phyloP scores from a whole-genome alignment of 495 filamentous ascomycete species.

The Immersiella caudata region DNA sequence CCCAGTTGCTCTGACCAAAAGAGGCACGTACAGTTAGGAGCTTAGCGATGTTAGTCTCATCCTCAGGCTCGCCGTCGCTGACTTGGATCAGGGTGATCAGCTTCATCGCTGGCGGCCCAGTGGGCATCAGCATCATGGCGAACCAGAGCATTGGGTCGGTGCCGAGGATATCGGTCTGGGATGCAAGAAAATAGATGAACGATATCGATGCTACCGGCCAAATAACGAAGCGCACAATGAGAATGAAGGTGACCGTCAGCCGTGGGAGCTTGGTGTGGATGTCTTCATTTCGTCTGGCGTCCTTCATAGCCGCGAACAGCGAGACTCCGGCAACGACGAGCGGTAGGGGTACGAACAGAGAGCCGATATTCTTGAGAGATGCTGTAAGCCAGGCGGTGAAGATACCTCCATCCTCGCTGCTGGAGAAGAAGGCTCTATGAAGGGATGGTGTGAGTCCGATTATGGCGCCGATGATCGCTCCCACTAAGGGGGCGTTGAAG shows the following conservation, averaged over 20 bases:
- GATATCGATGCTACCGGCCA: constrained; percentile 54
- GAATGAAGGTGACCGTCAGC: constrained; percentile 55
- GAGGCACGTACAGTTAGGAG: constrained; percentile 60
- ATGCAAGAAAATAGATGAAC: constrained; percentile 63
- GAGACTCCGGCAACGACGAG: constrained; percentile 75
- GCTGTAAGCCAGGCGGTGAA: constrained; percentile 73
- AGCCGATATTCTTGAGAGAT: constrained; percentile 66
- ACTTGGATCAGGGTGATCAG: constrained; percentile 69
- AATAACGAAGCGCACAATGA: constrained; percentile 37
- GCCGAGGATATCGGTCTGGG: constrained; percentile 57
- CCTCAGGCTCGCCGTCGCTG: constrained; percentile 55
- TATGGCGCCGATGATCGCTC: constrained; percentile 61
- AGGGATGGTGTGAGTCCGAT: constrained; percentile 66
- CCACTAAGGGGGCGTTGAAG: constrained; percentile 68
- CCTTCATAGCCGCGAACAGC: constrained; percentile 54
- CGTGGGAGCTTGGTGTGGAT: constrained; percentile 45
- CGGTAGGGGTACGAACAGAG: constrained; percentile 71
- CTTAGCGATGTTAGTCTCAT: constrained; percentile 72
- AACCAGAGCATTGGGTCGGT: constrained; percentile 77
- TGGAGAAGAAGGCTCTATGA: constrained; percentile 68
- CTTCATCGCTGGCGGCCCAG: constrained; percentile 71
- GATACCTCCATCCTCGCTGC: constrained; percentile 65
- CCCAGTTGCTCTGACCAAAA: not conserved
- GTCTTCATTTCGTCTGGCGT: constrained; percentile 32
- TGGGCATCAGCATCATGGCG: constrained; percentile 75